Evolutionary conservation across 768 basidiomycete genomes (phyloP).

Genomic region (Daedalea quercina): DNA sequence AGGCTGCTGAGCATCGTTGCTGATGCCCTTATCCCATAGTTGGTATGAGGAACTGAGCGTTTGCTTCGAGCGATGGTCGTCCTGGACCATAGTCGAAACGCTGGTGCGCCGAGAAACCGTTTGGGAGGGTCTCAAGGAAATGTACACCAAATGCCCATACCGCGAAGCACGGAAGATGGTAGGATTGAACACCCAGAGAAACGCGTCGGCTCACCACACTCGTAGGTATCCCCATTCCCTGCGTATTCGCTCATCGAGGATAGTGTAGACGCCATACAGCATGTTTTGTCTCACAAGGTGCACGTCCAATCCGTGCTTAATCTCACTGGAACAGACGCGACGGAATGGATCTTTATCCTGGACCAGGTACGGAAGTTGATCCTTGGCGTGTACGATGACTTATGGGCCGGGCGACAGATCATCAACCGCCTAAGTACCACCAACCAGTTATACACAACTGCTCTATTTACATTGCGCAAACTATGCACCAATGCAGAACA

Average conservation of each 20-base stretch:
- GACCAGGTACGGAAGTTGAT: not conserved
- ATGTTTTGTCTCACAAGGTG: not conserved
- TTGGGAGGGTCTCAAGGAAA: no score
- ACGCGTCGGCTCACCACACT: no score
- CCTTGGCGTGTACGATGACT: not conserved
- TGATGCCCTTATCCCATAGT: no score
- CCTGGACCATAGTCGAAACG: no score
- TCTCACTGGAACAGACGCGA: not conserved
- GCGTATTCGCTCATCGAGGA: not conserved
- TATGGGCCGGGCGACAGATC: not conserved
- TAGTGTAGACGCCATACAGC: not conserved
- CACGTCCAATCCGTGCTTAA: not conserved
- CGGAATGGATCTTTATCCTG: not conserved
- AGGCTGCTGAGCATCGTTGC: no score
- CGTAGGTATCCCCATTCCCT: no score
- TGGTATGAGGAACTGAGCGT: no score
- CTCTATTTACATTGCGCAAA: not conserved
- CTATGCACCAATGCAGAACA: not conserved
- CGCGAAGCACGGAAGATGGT: no score
- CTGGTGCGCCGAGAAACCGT: no score
- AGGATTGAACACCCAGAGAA: no score
- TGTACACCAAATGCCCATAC: no score
- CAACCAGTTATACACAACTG: not conserved
- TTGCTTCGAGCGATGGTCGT: no score
- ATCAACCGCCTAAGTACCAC: not conserved